Evolutionary conservation across 768 basidiomycete species (phyloP).

Genomic region (Lentinus tigrinus): DNA sequence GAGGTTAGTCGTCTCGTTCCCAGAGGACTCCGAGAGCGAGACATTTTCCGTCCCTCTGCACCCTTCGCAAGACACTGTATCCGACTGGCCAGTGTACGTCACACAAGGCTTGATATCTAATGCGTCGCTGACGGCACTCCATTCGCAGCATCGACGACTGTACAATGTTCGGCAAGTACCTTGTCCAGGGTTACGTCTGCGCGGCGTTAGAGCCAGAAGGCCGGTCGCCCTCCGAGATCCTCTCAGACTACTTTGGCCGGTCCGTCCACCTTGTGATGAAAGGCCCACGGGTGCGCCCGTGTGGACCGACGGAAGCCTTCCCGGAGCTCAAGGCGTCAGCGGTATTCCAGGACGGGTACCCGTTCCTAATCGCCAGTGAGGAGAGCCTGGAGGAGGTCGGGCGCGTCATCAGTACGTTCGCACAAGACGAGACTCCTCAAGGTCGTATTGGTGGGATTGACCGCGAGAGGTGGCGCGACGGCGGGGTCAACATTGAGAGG

Average conservation of each 20-base stretch:
- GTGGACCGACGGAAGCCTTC: conserved; percentile 50
- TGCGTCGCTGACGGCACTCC: background rate
- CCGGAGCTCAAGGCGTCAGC: conserved; percentile 57
- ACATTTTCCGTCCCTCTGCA: conserved; percentile 58
- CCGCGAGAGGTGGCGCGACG: conserved; percentile 45
- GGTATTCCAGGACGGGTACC: conserved; percentile 71
- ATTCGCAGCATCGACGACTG: conserved; percentile 50
- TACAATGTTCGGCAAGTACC: conserved; percentile 43
- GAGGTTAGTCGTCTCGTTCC: conserved; percentile 55
- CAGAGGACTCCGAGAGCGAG: conserved; percentile 54
- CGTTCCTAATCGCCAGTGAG: conserved; percentile 64
- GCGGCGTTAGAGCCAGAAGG: conserved; percentile 37
- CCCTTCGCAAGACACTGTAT: conserved; percentile 48
- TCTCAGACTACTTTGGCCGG: conserved; percentile 62
- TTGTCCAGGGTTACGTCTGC: conserved; percentile 63
- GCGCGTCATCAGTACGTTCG: conserved; percentile 45
- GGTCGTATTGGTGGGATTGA: conserved; percentile 30
- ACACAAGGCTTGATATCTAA: background rate
- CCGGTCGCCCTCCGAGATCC: conserved; percentile 49
- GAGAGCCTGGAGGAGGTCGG: conserved; percentile 60
- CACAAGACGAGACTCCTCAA: conserved; percentile 39
- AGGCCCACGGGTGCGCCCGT: conserved; percentile 52
- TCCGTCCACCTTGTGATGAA: conserved; percentile 67
- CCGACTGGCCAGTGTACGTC: conserved; percentile 57
- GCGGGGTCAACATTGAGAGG: conserved; percentile 58